phyloP scores from a whole-genome alignment of 768 basidiomycete species.

The Baorangia bicolor region DNA sequence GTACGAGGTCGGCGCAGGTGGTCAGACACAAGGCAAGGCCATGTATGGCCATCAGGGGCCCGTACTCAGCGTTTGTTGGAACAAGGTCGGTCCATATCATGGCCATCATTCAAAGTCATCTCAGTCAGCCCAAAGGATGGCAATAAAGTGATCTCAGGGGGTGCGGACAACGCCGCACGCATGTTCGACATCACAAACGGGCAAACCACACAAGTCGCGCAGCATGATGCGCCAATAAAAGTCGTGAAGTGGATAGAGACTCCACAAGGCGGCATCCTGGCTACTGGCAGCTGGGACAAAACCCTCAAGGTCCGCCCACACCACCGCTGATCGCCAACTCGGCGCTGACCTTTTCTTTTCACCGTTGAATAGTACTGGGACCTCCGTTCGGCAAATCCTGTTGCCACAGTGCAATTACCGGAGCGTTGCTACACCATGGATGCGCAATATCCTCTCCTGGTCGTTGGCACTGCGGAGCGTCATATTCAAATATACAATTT shows the following conservation, averaged over 20 bases:
- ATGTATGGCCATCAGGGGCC: slow-evolving; percentile 91
- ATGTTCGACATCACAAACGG: slow-evolving; percentile 90
- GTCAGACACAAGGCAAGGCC: slow-evolving; percentile 85
- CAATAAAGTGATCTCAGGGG: slow-evolving; percentile 86
- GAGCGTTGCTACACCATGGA: slow-evolving; percentile 91
- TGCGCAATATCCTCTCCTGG: slow-evolving; percentile 77
- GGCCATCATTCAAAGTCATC: slow-evolving; percentile 1
- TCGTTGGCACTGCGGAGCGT: slow-evolving; percentile 90
- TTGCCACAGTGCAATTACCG: slow-evolving; percentile 78
- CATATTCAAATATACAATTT: slow-evolving; percentile 90
- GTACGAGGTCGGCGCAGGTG: slow-evolving; percentile 82
- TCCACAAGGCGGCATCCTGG: slow-evolving; percentile 71
- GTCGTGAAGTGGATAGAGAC: slow-evolving; percentile 80
- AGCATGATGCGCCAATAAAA: slow-evolving; percentile 88
- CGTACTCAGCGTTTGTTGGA: slow-evolving; percentile 87
- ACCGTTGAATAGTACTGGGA: slow-evolving; percentile 82
- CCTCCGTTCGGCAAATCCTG: slow-evolving; percentile 69
- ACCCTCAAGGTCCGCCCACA: slow-evolving; percentile 71
- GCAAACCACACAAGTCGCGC: slow-evolving; percentile 77
- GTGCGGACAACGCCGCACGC: slow-evolving; percentile 93
- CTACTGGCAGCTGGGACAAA: slow-evolving; percentile 98
- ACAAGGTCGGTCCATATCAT: slow-evolving; percentile 52
- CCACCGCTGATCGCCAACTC: not conserved
- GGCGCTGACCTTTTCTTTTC: not conserved
- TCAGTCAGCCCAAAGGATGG: slow-evolving; percentile 60